A percentile compares a stretch with the other conserved stretches of the same genome.
Evolutionary conservation across 345 rosid species (phyloP).

Genomic region (Pistacia atlantica): DNA sequence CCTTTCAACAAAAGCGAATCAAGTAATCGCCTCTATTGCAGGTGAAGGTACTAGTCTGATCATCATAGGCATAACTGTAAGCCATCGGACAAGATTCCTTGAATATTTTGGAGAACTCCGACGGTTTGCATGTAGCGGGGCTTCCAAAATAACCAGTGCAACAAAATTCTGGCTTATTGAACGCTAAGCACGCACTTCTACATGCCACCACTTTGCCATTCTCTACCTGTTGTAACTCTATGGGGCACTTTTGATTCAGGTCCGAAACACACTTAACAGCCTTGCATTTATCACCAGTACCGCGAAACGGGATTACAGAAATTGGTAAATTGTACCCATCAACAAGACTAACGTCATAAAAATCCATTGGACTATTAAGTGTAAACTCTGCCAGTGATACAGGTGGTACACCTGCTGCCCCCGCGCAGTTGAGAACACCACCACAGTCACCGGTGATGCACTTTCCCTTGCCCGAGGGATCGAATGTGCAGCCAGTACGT

Average conservation of each 20-base stretch:
- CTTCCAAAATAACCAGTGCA: slow-evolving; percentile 45
- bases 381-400: slow-evolving; percentile 55
- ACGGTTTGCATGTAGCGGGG: slow-evolving; percentile 47
- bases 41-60: slow-evolving; percentile 45
- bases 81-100: slow-evolving; percentile 48
- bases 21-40: slow-evolving; percentile 32
- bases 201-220: slow-evolving; percentile 41
- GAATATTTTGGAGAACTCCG: slow-evolving; percentile 46
- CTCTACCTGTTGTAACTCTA: slow-evolving; percentile 28
- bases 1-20: slow-evolving; percentile 38
- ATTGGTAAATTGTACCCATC: slow-evolving; percentile 48
- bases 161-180: slow-evolving; percentile 40
- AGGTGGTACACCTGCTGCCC: slow-evolving; percentile 50
- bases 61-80: slow-evolving; percentile 58
- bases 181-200: slow-evolving; percentile 49
- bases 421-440: slow-evolving; percentile 33
- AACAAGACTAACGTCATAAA: slow-evolving; percentile 52
- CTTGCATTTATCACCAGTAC: slow-evolving; percentile 32
- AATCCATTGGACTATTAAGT: slow-evolving; percentile 30
- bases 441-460: slow-evolving; percentile 52
- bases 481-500: slow-evolving; percentile 45
- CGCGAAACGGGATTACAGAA: slow-evolving; percentile 28
- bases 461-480: slow-evolving; percentile 31
- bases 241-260: slow-evolving; percentile 42
- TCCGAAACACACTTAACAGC: slow-evolving; percentile 31